These are phyloP conservation scores for Lactarius pseudohatsudake DNA, from an alignment of 768 basidiomycete species.

Conservation along the genomic window DNA sequence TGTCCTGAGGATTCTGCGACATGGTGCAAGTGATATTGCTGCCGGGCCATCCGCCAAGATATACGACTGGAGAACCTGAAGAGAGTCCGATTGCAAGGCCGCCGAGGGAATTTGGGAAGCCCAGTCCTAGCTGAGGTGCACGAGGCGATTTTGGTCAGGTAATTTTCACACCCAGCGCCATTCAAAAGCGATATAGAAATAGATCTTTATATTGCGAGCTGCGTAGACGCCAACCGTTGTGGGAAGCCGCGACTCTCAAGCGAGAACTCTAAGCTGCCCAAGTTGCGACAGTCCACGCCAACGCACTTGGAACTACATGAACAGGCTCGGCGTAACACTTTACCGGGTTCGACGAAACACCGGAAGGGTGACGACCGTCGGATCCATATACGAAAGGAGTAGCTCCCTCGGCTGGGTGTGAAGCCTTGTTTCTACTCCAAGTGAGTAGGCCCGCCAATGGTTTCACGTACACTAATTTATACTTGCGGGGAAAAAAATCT, in stretches of 20 bases:
- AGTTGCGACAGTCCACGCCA: background rate
- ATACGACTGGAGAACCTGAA: conserved; percentile 9
- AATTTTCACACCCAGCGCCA: conserved; percentile 27
- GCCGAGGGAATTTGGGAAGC: conserved; percentile 20
- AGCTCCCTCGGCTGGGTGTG: background rate
- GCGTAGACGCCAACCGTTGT: conserved; percentile 22
- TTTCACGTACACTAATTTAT: conserved; percentile 18
- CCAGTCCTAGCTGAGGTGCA: conserved; percentile 16
- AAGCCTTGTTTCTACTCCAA: background rate
- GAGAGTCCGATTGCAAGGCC: conserved; percentile 18
- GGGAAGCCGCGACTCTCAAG: conserved; percentile 13
- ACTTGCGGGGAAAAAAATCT: conserved; percentile 10
- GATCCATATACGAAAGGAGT: background rate
- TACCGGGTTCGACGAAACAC: background rate
- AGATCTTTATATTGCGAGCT: conserved; percentile 16
- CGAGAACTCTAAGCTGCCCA: conserved; percentile 2
- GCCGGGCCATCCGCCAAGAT: background rate
- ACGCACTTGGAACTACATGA: background rate
- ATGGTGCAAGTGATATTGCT: conserved; percentile 12
- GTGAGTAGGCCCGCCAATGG: background rate
- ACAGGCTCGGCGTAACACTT: background rate
- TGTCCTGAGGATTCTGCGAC: conserved; percentile 23
- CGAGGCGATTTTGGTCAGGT: conserved; percentile 20
- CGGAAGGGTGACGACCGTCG: background rate
- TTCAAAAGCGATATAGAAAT: conserved; percentile 21